Base-by-base conservation (phyloP, 345 rosid genomes). In the Citrus trifoliata region DNA sequence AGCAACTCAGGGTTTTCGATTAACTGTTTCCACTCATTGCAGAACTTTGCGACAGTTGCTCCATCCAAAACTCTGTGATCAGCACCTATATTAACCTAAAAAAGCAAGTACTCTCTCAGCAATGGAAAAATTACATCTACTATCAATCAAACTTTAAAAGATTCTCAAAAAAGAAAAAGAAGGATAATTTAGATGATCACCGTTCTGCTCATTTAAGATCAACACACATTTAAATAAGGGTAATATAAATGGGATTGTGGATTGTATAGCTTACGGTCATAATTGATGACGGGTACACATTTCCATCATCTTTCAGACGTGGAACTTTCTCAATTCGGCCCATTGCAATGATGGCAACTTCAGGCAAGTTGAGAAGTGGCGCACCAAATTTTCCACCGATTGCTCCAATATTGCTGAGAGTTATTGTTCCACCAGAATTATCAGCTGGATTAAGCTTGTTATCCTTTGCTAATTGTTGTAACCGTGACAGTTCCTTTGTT, bases 11-110 rank as follows among this genome's bases (percentile, higher is more conserved):
- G 98, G 72, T 88, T 93, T 85, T 95, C 97, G 19, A 95, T 87
- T 24, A 87, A 89, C 69, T 81, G 88, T 89, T 95, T 95, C 98
- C 97, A 95, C 79, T 91, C 88, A 38, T 89, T 88, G 81, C 98
- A 95, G 82, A 94, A 95, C 84, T 89, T 85, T 48, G 98, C 97
- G 4, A 95, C 96, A 0, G 95, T 93, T 62, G 97, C 97, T 74
- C 98, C 98, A n/a, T 95, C 97, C 82, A 95, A 72, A 74, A 95
- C 97, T 82, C 97, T 86, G 76, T 93, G 98, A 84, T 95, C 98
- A 5, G 98, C 96, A 19, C 95, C 98, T 1, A 95, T 87, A 78
- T 93, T 95, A 58, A 93, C 90, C 98, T 93, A 87, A 58, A 64
- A 64, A 30, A 18, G 35, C 25, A 42, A 67, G 58, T 14, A 25